These are phyloP conservation scores for Cladorrhinum samala DNA, from an alignment of 495 filamentous ascomycete genomes.

Conservation along the genomic window DNA sequence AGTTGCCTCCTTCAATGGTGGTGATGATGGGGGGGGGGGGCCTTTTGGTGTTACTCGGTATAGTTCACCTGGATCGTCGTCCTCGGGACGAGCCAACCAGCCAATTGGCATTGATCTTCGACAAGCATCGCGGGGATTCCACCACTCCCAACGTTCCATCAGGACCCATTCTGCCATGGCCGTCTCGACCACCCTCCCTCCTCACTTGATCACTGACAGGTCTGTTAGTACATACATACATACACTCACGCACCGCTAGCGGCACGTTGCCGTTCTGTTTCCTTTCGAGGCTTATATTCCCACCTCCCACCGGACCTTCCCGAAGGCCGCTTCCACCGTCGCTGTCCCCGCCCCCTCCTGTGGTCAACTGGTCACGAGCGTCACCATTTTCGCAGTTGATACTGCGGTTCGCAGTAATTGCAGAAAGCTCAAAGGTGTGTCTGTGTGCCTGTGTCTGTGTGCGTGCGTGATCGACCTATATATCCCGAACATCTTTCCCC, in stretches of 20 bases:
- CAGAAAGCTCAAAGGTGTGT: too few relatives aligned
- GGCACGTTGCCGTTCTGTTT: background rate
- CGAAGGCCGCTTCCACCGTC: background rate
- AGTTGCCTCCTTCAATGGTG: too few relatives aligned
- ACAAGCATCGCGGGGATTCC: slow-evolving; percentile 14
- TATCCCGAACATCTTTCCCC: background rate
- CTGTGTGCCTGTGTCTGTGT: too few relatives aligned
- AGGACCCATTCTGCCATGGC: too few relatives aligned
- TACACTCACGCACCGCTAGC: too few relatives aligned
- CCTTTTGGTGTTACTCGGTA: too few relatives aligned
- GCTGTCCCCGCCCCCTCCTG: background rate
- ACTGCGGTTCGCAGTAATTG: background rate
- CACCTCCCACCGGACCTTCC: slow-evolving; percentile 10
- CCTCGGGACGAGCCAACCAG: background rate
- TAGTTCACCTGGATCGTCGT: background rate
- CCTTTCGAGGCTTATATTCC: slow-evolving; percentile 14
- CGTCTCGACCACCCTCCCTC: too few relatives aligned
- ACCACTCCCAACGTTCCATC: slow-evolving; percentile 3
- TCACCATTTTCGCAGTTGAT: slow-evolving; percentile 2
- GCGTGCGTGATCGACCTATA: too few relatives aligned
- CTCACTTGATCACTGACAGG: too few relatives aligned
- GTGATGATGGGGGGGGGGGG: background rate
- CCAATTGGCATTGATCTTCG: background rate
- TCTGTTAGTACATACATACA: too few relatives aligned
- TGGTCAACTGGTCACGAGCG: slow-evolving; percentile 12